Base-by-base conservation (phyloP, 2,329 filamentous ascomycete genomes). In the Calonectria honghensis region DNA sequence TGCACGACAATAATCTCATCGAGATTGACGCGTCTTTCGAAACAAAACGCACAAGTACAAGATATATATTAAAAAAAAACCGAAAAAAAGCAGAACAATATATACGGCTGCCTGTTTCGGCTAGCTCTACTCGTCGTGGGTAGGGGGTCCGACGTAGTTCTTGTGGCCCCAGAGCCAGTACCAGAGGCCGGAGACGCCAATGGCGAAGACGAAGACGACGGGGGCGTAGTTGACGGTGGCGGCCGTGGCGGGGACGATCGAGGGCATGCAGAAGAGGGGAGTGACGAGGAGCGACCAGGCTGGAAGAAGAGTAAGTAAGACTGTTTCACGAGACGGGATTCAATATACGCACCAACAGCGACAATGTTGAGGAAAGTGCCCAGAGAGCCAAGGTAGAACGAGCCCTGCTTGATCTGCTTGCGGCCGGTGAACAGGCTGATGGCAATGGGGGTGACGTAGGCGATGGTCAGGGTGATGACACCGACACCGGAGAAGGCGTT, bases 241-340 rank as follows among this genome's bases (percentile, higher is more conserved):
- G 37, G 81, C 84, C 0, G 88, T 89, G 50, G 94, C 91, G 7
- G 91, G 91, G n/a, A 94, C 85, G 54, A 85, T 84, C 0, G 91
- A 89, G 0, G 93, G 93, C 92, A 94, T 94, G 84, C 92, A 95
- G 88, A 95, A 95, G 20, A 95, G 89, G 1, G 93, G 93, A 68
- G 95, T 90, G 45, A 92, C 93, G 69, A 95, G 89, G 18, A 89
- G 78, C 70, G 91, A 93, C 93, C 93, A 95, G 68, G 86, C 91
- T 92, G 78, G 68, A 24, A 59, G 39, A 11, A 39, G 63, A 52
- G 68, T 78, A 63, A 81, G 79, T 35, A 61, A 74, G 32, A 57
- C 18, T 51, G 57, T 54, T 39, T 27, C 13, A 32, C 24, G 6
- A 27, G 20, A 14, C 24, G 31, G 64, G 41, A 24, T 24, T 35